Percentiles rank a stretch among this genome's conserved stretches.
phyloP scores from a whole-genome alignment of 257 asterid species.

The Catharanthus roseus region DNA sequence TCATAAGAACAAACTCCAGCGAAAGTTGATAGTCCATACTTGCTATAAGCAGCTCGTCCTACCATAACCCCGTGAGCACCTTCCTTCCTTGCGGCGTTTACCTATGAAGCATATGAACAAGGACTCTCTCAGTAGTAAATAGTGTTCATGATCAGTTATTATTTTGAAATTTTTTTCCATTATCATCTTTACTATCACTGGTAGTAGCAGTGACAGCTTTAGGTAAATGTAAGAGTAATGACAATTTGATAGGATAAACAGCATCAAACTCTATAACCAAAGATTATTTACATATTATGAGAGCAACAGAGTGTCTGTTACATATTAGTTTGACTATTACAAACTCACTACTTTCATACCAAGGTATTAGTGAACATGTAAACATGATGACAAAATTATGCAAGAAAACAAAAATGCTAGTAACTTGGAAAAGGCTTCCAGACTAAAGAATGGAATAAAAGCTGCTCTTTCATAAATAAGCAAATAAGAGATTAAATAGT shows the following conservation, averaged over 20 bases:
- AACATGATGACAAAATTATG: background rate
- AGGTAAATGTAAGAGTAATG: background rate
- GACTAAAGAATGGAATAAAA: background rate
- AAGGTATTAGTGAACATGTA: background rate
- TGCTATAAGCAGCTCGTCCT: constrained; percentile 81
- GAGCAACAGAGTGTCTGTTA: background rate
- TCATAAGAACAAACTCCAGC: background rate
- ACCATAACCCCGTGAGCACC: constrained; percentile 73
- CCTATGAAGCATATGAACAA: background rate
- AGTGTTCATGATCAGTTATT: background rate
- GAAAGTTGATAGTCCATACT: constrained; percentile 33
- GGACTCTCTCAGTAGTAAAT: background rate
- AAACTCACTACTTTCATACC: background rate
- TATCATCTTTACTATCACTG: background rate
- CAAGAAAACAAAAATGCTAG: background rate
- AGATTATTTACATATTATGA: background rate
- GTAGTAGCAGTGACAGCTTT: background rate
- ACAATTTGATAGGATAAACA: background rate
- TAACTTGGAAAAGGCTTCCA: background rate
- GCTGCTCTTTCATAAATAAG: too few relatives aligned
- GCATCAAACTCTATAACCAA: background rate
- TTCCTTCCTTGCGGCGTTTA: constrained; percentile 4
- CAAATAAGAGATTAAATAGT: background rate
- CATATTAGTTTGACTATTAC: background rate
- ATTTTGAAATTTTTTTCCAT: background rate